These are phyloP conservation scores for Lasiosphaeria hispida DNA, from an alignment of 495 filamentous ascomycete species.

Conservation along the genomic window DNA sequence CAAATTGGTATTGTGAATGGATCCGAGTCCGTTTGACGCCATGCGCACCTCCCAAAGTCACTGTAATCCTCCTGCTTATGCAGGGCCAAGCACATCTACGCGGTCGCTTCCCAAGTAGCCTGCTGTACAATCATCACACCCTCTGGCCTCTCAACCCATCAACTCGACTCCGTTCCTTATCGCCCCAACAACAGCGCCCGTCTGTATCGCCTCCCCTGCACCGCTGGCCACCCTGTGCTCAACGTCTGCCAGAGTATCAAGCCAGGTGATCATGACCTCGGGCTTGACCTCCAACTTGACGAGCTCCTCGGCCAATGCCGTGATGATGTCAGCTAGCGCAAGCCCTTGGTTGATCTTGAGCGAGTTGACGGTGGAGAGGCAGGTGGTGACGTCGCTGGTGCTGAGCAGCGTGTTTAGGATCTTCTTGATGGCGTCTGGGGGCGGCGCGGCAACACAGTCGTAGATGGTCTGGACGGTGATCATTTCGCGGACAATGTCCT, in stretches of 20 bases:
- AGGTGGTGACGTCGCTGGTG: constrained; percentile 81
- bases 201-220: constrained; percentile 86
- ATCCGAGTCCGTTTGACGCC: too few relatives aligned
- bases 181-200: constrained; percentile 86
- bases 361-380: constrained; percentile 78
- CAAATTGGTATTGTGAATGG: too few relatives aligned
- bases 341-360: constrained; percentile 85
- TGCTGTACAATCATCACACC: background rate
- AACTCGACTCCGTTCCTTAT: constrained; percentile 84
- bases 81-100: too few relatives aligned
- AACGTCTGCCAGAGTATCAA: constrained; percentile 87
- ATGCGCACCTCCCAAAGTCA: too few relatives aligned
- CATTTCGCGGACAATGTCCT: constrained; percentile 66
- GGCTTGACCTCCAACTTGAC: constrained; percentile 78
- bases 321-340: constrained; percentile 90
- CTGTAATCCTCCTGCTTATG: too few relatives aligned
- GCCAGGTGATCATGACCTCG: constrained; percentile 84
- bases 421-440: constrained; percentile 80
- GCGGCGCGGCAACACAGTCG: constrained; percentile 94
- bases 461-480: constrained; percentile 94
- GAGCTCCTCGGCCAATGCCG: constrained; percentile 77
- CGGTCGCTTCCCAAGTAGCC: too few relatives aligned
- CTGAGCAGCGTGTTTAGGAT: constrained; percentile 80
- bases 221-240: constrained; percentile 89
- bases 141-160: constrained; percentile 34